A percentile compares a stretch with the other conserved stretches of the same genome.
Conservation (phyloP, 768 basidiomycete genomes). For the Boletus rufocinnamomeus region DNA sequence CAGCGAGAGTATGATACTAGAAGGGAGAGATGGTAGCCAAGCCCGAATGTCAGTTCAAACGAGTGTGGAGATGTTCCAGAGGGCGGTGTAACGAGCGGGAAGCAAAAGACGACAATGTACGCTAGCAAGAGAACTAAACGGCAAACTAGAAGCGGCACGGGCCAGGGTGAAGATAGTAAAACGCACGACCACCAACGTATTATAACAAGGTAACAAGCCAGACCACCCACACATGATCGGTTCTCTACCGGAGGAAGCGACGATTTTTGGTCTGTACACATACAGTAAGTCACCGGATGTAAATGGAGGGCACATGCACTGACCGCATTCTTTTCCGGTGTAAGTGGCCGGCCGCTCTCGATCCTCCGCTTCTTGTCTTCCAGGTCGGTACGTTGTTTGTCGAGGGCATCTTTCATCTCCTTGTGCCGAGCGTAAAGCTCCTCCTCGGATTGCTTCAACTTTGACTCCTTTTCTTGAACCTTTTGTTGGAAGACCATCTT, state of each 20-base stretch:
- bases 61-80: conserved; percentile 58
- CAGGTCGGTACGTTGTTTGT: conserved; percentile 92
- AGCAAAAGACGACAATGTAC: conserved; percentile 42
- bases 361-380: conserved; percentile 98
- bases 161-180: conserved; percentile 28
- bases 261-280: conserved; percentile 37
- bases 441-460: conserved; percentile 98
- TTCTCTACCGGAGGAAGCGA: conserved; percentile 38
- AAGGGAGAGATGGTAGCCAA: conserved; percentile 46
- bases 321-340: conserved; percentile 90
- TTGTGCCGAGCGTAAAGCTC: conserved; percentile 98
- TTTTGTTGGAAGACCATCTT: conserved; percentile 99
- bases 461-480: conserved; percentile 98
- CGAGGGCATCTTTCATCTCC: conserved; percentile 99
- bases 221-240: conserved; percentile 14
- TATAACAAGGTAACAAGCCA: conserved; percentile 33
- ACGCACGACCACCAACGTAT: conserved; percentile 31
- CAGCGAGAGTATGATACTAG: conserved; percentile 50
- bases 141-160: conserved; percentile 41
- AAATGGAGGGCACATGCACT: conserved; percentile 35
- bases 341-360: conserved; percentile 92
- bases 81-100: conserved; percentile 32
- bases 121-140: conserved; percentile 42
- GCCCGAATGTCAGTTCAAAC: conserved; percentile 58
- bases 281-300: conserved; percentile 9